Conservation (phyloP, 192 early-diverging fungal species). For the Coemansia reversa region DNA sequence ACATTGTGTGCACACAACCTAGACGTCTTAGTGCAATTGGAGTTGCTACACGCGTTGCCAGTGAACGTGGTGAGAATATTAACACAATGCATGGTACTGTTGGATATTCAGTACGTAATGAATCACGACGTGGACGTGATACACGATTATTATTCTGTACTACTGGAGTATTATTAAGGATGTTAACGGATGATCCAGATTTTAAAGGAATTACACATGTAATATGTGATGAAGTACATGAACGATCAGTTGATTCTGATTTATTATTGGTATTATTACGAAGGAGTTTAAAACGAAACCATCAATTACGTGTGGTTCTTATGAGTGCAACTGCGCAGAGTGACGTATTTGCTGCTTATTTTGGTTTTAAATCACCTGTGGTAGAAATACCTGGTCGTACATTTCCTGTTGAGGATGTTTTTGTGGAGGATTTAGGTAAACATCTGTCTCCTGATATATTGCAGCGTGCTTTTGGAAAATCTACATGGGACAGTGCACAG, state of each 20-base stretch:
- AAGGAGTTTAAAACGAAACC: constrained; percentile 57
- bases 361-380: constrained; percentile 58
- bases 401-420: constrained; percentile 68
- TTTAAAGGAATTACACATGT: constrained; percentile 48
- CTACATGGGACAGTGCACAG: background rate
- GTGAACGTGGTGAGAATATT: constrained; percentile 57
- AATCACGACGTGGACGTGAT: constrained; percentile 52
- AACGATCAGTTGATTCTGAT: constrained; percentile 75
- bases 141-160: constrained; percentile 68
- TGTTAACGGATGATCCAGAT: constrained; percentile 33
- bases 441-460: background rate
- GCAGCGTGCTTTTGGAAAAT: constrained; percentile 12
- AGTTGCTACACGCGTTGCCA: constrained; percentile 63
- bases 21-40: constrained; percentile 75
- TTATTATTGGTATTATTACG: constrained; percentile 77
- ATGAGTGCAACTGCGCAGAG: constrained; percentile 93
- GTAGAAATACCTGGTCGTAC: constrained; percentile 76
- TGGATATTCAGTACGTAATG: constrained; percentile 67
- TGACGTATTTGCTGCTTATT: constrained; percentile 74
- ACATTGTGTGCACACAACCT: constrained; percentile 89
- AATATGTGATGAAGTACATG: constrained; percentile 89
- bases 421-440: constrained; percentile 42
- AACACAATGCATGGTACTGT: constrained; percentile 23
- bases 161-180: constrained; percentile 64
- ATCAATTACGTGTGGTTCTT: constrained; percentile 67